These are phyloP conservation scores for Millerago galiae DNA, from an alignment of 805 yeast species.

Conservation along the genomic window DNA sequence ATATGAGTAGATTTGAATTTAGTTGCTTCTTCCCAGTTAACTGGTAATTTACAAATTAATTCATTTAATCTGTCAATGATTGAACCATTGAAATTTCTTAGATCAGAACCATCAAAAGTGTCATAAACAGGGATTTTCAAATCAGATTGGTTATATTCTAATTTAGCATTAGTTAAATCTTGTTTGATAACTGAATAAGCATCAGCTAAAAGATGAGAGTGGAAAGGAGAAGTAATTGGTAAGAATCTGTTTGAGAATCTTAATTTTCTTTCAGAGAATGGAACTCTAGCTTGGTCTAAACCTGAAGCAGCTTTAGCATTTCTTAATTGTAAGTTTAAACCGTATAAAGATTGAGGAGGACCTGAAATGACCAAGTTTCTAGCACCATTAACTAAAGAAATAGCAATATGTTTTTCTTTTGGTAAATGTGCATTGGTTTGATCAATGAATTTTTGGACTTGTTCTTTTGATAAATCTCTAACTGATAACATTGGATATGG, in stretches of 20 bases:
- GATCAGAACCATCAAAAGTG: constrained; percentile 78
- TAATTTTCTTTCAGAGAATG: constrained; percentile 88
- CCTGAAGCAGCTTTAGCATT: constrained; percentile 94
- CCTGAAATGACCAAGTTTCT: constrained; percentile 94
- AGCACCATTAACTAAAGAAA: constrained; percentile 92
- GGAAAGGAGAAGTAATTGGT: constrained; percentile 96
- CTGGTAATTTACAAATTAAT: constrained; percentile 84
- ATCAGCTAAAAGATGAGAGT: constrained; percentile 72
- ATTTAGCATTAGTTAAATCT: constrained; percentile 55
- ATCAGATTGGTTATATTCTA: constrained; percentile 48
- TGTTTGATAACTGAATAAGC: constrained; percentile 62
- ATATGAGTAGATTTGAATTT: constrained; percentile 78
- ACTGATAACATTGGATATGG: constrained; percentile 98
- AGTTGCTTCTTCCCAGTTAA: constrained; percentile 92
- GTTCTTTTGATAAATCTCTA: constrained; percentile 75
- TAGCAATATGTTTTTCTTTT: constrained; percentile 78
- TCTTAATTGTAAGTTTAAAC: constrained; percentile 87
- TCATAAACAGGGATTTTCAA: constrained; percentile 86
- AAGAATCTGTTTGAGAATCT: constrained; percentile 89
- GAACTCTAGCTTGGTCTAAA: constrained; percentile 90
- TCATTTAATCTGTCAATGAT: constrained; percentile 65
- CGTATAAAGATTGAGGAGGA: constrained; percentile 96
- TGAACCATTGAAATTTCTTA: constrained; percentile 50
- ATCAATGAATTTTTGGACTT: constrained; percentile 73
- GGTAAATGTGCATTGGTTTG: constrained; percentile 93